Percentiles rank a stretch among this genome's conserved stretches.
Conservation (phyloP, 2,329 filamentous ascomycete species). For the Fusarium devonianum region DNA sequence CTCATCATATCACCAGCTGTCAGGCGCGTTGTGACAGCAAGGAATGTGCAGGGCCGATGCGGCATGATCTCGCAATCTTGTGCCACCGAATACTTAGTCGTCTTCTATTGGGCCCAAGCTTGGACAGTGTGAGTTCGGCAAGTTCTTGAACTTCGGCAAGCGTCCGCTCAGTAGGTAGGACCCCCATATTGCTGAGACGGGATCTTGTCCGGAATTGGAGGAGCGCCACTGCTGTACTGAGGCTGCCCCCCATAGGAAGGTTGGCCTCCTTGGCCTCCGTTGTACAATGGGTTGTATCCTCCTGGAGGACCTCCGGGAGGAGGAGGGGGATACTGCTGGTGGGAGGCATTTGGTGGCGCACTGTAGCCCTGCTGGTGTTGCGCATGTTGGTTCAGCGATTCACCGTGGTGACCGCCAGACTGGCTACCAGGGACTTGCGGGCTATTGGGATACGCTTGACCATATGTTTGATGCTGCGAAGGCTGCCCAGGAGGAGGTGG, state of each 20-base stretch:
- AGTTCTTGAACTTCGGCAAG: neutral
- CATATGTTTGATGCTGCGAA: slow-evolving; percentile 31
- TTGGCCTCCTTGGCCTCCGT: slow-evolving; percentile 39
- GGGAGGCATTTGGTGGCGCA: slow-evolving; percentile 28
- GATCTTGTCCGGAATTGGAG: slow-evolving; percentile 43
- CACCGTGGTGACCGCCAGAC: slow-evolving; percentile 33
- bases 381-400: slow-evolving; percentile 33
- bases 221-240: slow-evolving; percentile 39
- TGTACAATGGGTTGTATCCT: slow-evolving; percentile 44
- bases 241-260: slow-evolving; percentile 42
- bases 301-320: slow-evolving; percentile 29
- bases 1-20: slow-evolving; percentile 18
- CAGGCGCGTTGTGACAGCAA: slow-evolving; percentile 19
- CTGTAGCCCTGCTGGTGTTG: slow-evolving; percentile 36
- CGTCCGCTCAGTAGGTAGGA: slow-evolving; percentile 30
- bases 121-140: slow-evolving; percentile 6
- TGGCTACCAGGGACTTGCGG: slow-evolving; percentile 20
- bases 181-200: slow-evolving; percentile 43
- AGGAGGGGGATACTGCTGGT: slow-evolving; percentile 39
- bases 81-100: slow-evolving; percentile 9
- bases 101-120: slow-evolving; percentile 4
- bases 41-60: slow-evolving; percentile 7
- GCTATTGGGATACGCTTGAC: slow-evolving; percentile 33
- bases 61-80: slow-evolving; percentile 25
- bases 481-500: slow-evolving; percentile 34